Evolutionary conservation across 148 eudicot genomes (phyloP).

Genomic region (Polygonum aviculare): DNA sequence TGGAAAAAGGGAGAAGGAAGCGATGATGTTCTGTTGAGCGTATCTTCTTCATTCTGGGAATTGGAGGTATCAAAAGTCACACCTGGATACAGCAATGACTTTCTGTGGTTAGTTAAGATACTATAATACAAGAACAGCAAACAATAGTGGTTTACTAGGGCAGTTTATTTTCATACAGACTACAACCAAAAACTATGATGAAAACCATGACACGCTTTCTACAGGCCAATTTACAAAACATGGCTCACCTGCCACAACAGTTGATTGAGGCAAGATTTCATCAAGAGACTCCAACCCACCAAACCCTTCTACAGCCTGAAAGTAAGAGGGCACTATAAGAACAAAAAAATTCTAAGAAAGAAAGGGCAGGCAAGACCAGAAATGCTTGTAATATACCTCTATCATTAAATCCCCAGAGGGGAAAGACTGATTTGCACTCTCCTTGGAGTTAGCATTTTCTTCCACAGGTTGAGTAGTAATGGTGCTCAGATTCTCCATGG

Average conservation of each 20-base stretch:
- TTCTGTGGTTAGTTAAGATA: neutral
- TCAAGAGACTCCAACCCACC: slow-evolving; percentile 24
- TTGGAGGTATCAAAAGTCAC: slow-evolving; percentile 14
- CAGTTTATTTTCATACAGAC: neutral
- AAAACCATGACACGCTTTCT: neutral
- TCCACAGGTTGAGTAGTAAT: slow-evolving; percentile 13
- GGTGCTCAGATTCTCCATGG: slow-evolving; percentile 18
- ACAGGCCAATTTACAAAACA: neutral
- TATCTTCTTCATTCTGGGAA: slow-evolving; percentile 17
- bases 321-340: neutral
- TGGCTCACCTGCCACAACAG: slow-evolving; percentile 20
- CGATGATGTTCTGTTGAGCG: neutral
- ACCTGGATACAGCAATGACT: neutral
- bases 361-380: neutral
- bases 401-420: slow-evolving; percentile 17
- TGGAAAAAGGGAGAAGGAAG: slow-evolving; percentile 16
- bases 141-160: neutral
- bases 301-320: slow-evolving; percentile 32
- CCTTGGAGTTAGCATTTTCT: slow-evolving; percentile 4
- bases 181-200: neutral
- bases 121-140: neutral
- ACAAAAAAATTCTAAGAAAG: neutral
- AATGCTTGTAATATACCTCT: slow-evolving; percentile 24
- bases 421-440: slow-evolving; percentile 12
- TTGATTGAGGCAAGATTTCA: slow-evolving; percentile 23